phyloP scores from a whole-genome alignment of 2,329 filamentous ascomycete genomes.

The Colletotrichum costaricense region DNA sequence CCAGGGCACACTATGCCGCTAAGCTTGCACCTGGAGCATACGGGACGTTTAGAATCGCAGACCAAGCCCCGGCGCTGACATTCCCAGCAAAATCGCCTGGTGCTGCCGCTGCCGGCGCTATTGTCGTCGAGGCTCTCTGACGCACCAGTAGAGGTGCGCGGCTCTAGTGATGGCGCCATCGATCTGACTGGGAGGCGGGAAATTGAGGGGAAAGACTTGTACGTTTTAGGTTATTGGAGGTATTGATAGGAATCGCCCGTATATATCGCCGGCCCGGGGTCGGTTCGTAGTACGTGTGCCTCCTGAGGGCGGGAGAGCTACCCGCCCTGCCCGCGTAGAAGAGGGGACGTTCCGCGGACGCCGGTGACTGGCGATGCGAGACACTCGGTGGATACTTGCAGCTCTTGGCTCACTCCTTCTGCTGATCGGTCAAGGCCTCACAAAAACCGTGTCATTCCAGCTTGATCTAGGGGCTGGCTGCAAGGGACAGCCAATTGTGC shows the following conservation, averaged over 20 bases:
- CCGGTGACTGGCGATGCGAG: neutral
- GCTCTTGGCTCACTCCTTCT: neutral
- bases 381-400: neutral
- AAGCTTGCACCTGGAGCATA: constrained; percentile 49
- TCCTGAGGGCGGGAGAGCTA: neutral
- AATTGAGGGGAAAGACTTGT: neutral
- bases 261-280: neutral
- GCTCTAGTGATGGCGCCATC: neutral
- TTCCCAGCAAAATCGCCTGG: constrained; percentile 51
- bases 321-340: neutral
- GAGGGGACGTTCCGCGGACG: neutral
- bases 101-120: neutral
- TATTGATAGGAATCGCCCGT: neutral
- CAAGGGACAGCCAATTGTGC: too few relatives aligned
- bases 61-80: constrained; percentile 51
- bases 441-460: too few relatives aligned
- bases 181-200: neutral
- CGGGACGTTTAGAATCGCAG: constrained; percentile 49
- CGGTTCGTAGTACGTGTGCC: neutral
- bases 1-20: constrained; percentile 50
- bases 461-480: too few relatives aligned
- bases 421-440: too few relatives aligned
- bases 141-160: neutral
- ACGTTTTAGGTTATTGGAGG: constrained; percentile 24
- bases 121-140: neutral